Percentiles rank a stretch among this genome's conserved stretches.
phyloP scores from a whole-genome alignment of 2,329 filamentous ascomycete genomes.

The Paecilomyces sp. region DNA sequence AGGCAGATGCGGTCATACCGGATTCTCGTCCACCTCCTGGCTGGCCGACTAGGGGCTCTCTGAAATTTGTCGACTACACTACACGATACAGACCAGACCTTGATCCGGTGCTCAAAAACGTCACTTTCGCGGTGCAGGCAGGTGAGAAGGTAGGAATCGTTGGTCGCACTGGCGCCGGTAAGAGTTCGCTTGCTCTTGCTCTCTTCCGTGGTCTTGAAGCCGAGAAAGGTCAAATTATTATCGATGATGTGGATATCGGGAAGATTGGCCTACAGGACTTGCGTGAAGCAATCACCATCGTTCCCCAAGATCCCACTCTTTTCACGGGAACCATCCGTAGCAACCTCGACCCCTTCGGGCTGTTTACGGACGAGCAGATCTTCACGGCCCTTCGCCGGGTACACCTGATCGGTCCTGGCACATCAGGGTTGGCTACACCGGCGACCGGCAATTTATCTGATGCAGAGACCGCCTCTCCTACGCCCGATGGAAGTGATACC shows the following conservation, averaged over 20 bases:
- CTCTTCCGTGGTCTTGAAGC: constrained; percentile 92
- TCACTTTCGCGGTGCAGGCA: constrained; percentile 79
- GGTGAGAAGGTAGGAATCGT: constrained; percentile 94
- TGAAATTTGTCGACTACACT: constrained; percentile 83
- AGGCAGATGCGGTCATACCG: constrained; percentile 70
- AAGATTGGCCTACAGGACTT: constrained; percentile 87
- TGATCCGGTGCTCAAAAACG: constrained; percentile 73
- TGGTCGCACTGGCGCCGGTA: constrained; percentile 89
- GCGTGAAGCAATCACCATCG: constrained; percentile 90
- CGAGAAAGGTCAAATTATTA: constrained; percentile 78
- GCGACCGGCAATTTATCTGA: constrained; percentile 19
- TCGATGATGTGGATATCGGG: constrained; percentile 87
- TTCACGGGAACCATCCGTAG: constrained; percentile 87
- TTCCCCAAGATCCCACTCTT: constrained; percentile 87
- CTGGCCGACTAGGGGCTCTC: constrained; percentile 79
- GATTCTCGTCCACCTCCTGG: constrained; percentile 68
- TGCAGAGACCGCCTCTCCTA: constrained; percentile 13
- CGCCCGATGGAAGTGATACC: constrained; percentile 14
- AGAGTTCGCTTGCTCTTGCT: constrained; percentile 88
- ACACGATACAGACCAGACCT: constrained; percentile 84
- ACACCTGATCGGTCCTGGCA: constrained; percentile 61
- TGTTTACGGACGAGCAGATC: constrained; percentile 85
- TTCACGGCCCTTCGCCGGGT: constrained; percentile 81
- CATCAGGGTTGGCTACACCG: constrained; percentile 30
- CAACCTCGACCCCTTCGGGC: constrained; percentile 86